Percentiles rank a stretch among this genome's conserved stretches.
These are phyloP conservation scores for Neofusicoccum laricinum DNA, from an alignment of 2,329 filamentous ascomycete species.

Conservation along the genomic window DNA sequence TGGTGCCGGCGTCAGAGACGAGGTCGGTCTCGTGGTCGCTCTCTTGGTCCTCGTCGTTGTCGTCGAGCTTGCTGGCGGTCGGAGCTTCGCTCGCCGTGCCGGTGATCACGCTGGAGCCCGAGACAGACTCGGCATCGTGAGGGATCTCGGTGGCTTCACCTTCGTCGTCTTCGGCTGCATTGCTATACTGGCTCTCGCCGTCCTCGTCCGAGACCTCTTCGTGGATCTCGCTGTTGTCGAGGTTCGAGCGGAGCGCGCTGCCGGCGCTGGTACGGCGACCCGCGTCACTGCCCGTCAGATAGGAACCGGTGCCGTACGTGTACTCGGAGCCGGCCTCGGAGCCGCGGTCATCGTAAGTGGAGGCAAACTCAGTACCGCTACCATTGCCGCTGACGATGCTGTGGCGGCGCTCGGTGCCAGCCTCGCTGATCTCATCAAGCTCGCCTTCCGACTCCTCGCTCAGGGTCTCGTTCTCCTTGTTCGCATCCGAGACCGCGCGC, in stretches of 20 bases:
- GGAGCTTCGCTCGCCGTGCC: not conserved
- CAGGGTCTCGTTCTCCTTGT: slow-evolving; percentile 49
- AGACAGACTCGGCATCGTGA: slow-evolving; percentile 7
- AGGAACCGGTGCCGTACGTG: slow-evolving; percentile 47
- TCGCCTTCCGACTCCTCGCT: slow-evolving; percentile 39
- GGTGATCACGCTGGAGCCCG: not conserved
- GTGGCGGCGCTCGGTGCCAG: slow-evolving; percentile 40
- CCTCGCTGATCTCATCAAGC: slow-evolving; percentile 28
- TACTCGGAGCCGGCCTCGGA: slow-evolving; percentile 40
- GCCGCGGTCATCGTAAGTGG: slow-evolving; percentile 45
- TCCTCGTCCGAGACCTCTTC: slow-evolving; percentile 21
- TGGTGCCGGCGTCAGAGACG: not conserved
- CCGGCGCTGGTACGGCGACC: slow-evolving; percentile 45
- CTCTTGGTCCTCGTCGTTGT: not conserved
- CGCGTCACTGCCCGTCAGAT: slow-evolving; percentile 48
- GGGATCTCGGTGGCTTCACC: slow-evolving; percentile 19
- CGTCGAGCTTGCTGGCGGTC: not conserved
- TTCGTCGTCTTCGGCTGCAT: slow-evolving; percentile 16
- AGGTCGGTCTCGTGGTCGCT: not conserved
- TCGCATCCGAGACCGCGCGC: slow-evolving; percentile 21
- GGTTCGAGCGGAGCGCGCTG: slow-evolving; percentile 26
- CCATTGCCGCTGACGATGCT: slow-evolving; percentile 31
- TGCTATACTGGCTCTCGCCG: slow-evolving; percentile 20
- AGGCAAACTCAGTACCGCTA: slow-evolving; percentile 48
- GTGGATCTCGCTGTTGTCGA: slow-evolving; percentile 6